Percentiles rank a stretch among this genome's conserved stretches.
Evolutionary conservation across 2,329 filamentous ascomycete species (phyloP).

Genomic region (Bisporella sp.): DNA sequence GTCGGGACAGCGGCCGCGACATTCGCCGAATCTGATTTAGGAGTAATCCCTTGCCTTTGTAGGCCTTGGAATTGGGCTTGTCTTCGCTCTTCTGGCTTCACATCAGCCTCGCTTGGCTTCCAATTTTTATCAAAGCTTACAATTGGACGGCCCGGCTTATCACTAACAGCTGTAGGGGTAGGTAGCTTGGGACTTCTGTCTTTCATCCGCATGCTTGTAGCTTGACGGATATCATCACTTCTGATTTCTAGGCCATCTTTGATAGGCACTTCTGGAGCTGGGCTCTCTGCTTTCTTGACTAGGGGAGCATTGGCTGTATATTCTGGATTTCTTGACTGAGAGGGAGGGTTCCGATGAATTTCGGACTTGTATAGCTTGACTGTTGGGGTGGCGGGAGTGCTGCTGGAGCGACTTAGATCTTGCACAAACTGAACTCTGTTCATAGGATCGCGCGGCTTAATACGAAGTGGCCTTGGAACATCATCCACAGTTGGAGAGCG

Average conservation of each 20-base stretch:
- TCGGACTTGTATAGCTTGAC: slow-evolving; percentile 48
- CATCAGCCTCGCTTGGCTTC: slow-evolving; percentile 60
- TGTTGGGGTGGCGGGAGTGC: slow-evolving; percentile 35
- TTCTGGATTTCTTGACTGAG: slow-evolving; percentile 71
- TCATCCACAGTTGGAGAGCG: slow-evolving; percentile 20
- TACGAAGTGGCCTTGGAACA: slow-evolving; percentile 41
- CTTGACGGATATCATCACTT: slow-evolving; percentile 79
- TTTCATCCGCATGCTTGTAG: slow-evolving; percentile 81
- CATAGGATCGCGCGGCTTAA: slow-evolving; percentile 59
- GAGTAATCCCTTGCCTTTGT: slow-evolving; percentile 21
- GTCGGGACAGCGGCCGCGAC: slow-evolving; percentile 27
- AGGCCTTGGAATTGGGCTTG: slow-evolving; percentile 18
- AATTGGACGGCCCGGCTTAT: slow-evolving; percentile 84
- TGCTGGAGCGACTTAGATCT: slow-evolving; percentile 34
- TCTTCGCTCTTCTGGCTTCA: slow-evolving; percentile 48
- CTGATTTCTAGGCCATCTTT: slow-evolving; percentile 80
- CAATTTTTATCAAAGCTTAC: slow-evolving; percentile 91
- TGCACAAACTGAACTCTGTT: slow-evolving; percentile 48
- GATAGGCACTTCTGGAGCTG: slow-evolving; percentile 26
- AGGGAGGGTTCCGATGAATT: slow-evolving; percentile 77
- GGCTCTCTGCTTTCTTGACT: slow-evolving; percentile 29
- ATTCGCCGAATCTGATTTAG: slow-evolving; percentile 21
- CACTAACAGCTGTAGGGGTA: slow-evolving; percentile 84
- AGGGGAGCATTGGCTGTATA: slow-evolving; percentile 61
- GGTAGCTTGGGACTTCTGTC: slow-evolving; percentile 84